Conservation (phyloP, 2,329 filamentous ascomycete genomes). For the Diaporthe nobilis region DNA sequence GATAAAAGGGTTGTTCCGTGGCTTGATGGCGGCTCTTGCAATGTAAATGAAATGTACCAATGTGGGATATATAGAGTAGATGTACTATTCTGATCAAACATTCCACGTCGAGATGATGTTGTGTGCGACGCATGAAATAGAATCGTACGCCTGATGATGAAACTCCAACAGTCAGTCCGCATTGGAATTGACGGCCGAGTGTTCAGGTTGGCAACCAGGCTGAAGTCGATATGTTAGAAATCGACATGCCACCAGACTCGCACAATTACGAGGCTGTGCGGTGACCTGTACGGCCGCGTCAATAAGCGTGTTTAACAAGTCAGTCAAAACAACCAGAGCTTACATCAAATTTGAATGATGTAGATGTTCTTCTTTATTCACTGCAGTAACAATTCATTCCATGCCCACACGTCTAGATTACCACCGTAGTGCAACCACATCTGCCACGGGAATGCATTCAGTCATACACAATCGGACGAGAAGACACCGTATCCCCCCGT, state of each 20-base stretch:
- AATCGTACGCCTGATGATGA: too few species aligned
- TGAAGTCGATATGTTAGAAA: neutral
- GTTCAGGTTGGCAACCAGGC: neutral
- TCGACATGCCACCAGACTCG: too few species aligned
- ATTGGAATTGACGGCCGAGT: neutral
- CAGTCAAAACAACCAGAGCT: neutral
- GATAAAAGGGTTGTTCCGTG: neutral
- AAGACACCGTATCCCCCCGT: constrained; percentile 3
- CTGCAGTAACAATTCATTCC: constrained; percentile 2
- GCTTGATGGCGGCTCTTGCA: neutral
- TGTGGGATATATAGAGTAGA: neutral
- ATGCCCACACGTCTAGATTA: constrained; percentile 39
- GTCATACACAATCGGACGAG: constrained; percentile 11
- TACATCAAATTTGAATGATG: neutral
- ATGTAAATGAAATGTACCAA: constrained; percentile 39
- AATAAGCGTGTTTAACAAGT: neutral
- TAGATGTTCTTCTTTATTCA: neutral
- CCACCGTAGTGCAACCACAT: constrained; percentile 15
- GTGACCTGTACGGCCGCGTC: too few species aligned
- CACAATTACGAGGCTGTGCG: neutral
- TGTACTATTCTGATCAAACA: neutral
- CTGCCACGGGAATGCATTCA: constrained; percentile 10
- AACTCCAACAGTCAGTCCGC: too few species aligned
- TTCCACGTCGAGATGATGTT: neutral
- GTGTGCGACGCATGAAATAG: neutral